Conservation (phyloP, 768 basidiomycete species). For the Leccinum truebloodii region DNA sequence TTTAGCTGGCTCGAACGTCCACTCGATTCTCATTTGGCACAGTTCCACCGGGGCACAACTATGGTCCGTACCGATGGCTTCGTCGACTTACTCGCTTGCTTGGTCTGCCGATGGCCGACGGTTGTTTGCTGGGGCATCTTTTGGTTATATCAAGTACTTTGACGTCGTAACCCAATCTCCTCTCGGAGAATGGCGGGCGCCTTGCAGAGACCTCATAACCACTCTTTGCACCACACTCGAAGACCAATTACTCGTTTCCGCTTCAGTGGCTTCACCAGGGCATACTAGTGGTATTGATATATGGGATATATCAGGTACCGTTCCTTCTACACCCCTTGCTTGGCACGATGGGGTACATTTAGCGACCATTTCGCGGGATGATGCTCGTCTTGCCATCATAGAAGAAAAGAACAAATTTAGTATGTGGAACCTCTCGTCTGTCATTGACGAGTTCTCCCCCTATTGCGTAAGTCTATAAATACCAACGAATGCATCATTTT, state of each 20-base stretch:
- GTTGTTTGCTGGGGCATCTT: constrained; percentile 12
- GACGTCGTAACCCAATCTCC: constrained; percentile 2
- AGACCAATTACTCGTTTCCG: constrained; percentile 7
- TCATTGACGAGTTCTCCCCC: not conserved
- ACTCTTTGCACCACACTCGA: constrained; percentile 7
- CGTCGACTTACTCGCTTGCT: constrained; percentile 11
- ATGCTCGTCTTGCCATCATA: constrained; percentile 1
- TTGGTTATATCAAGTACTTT: constrained; percentile 14
- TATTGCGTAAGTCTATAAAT: constrained; percentile 5
- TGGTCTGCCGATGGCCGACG: constrained; percentile 19
- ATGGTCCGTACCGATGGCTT: not conserved
- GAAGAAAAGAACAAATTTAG: not conserved
- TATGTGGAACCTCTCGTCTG: not conserved
- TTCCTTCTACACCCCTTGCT: not conserved
- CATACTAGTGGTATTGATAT: constrained; percentile 4
- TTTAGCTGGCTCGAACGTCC: not conserved
- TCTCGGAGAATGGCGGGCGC: not conserved
- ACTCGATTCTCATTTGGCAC: constrained; percentile 15
- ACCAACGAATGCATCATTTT: not conserved
- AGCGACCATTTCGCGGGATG: constrained; percentile 6
- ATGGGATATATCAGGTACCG: constrained; percentile 12
- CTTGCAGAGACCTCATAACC: constrained; percentile 8
- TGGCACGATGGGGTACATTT: not conserved
- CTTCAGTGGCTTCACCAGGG: not conserved
- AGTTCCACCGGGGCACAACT: constrained; percentile 8